Evolutionary conservation across 768 basidiomycete species (phyloP), one percentile per base, ranked within the genome.

Genomic region (Mycena floridula): DNA sequence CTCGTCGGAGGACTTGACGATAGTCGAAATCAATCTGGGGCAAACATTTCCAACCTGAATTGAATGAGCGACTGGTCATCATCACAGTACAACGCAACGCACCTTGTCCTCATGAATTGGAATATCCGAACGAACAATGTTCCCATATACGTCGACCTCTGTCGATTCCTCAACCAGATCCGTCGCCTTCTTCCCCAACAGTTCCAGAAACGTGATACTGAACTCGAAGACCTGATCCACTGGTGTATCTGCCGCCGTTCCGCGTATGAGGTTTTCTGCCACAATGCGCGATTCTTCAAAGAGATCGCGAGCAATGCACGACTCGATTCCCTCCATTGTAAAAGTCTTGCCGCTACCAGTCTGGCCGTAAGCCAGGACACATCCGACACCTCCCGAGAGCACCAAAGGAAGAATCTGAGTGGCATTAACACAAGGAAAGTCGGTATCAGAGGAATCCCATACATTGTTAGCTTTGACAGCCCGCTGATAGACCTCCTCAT

Each of bases 271-370:
- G n/a, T n/a, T n/a, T n/a, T n/a, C n/a, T n/a, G n/a, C n/a, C n/a
- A n/a, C n/a, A n/a, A n/a, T n/a, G n/a, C n/a, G n/a, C n/a, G n/a
- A n/a, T n/a, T n/a, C n/a, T n/a, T n/a, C n/a, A n/a, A n/a, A n/a
- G n/a, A n/a, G n/a, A n/a, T n/a, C n/a, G n/a, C n/a, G n/a, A n/a
- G n/a, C n/a, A n/a, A n/a, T n/a, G n/a, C n/a, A n/a, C n/a, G n/a
- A n/a, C n/a, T n/a, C n/a, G n/a, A n/a, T n/a, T n/a, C 93, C 93
- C 59, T 95, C 92, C 93, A 96, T 96, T 0, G 93, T 96, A 59
- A 84, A 94, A 2, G 87, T 89, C 59, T 87, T 87, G 5, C 85
- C 86, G 41, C 81, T 85, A 23, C 93, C 93, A 15, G 93, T 96
- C 63, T 95, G 93, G 15, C 93, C 93, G 58, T 96, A 95, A 0